These are phyloP conservation scores for Davidsoniella australis DNA, from an alignment of 2,329 filamentous ascomycete genomes.

Conservation along the genomic window DNA sequence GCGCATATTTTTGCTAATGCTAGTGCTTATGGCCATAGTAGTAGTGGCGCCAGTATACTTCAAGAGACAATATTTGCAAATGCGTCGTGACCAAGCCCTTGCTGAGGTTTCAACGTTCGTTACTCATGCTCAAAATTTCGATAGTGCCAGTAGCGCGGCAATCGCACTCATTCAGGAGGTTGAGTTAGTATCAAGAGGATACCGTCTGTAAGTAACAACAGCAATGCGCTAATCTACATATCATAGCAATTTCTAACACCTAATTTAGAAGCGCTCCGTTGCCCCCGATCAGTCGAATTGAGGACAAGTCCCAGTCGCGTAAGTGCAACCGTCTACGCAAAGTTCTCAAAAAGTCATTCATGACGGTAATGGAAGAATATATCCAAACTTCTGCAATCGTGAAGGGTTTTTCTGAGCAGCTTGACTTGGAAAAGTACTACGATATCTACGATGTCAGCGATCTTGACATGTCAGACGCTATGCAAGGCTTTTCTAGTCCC, in stretches of 20 bases:
- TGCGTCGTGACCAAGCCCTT: slow-evolving; percentile 58
- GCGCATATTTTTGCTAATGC: slow-evolving; percentile 28
- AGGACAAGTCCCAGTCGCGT: slow-evolving; percentile 62
- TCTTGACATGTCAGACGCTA: slow-evolving; percentile 54
- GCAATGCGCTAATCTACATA: slow-evolving; percentile 4
- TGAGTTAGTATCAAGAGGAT: slow-evolving; percentile 84
- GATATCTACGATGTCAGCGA: slow-evolving; percentile 73
- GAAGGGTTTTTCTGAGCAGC: slow-evolving; percentile 56
- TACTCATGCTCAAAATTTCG: slow-evolving; percentile 60
- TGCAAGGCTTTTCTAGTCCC: slow-evolving; percentile 41
- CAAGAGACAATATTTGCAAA: slow-evolving; percentile 65
- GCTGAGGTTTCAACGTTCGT: slow-evolving; percentile 52
- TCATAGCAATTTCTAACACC: slow-evolving; percentile 14
- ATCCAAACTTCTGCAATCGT: slow-evolving; percentile 52
- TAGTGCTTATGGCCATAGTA: slow-evolving; percentile 35
- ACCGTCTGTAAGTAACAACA: slow-evolving; percentile 47
- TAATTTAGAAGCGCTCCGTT: slow-evolving; percentile 59
- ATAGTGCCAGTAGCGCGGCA: slow-evolving; percentile 58
- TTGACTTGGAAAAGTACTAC: slow-evolving; percentile 80
- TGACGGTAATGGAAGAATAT: slow-evolving; percentile 53
- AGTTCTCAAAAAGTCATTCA: slow-evolving; percentile 53
- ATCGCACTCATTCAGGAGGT: slow-evolving; percentile 81
- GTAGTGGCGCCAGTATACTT: slow-evolving; percentile 49
- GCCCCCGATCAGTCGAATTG: slow-evolving; percentile 80
- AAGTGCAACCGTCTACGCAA: slow-evolving; percentile 68